A percentile compares a stretch with the other conserved stretches of the same genome.
These are phyloP conservation scores for Boletus barrowsii DNA, from an alignment of 768 basidiomycete genomes.

Conservation along the genomic window DNA sequence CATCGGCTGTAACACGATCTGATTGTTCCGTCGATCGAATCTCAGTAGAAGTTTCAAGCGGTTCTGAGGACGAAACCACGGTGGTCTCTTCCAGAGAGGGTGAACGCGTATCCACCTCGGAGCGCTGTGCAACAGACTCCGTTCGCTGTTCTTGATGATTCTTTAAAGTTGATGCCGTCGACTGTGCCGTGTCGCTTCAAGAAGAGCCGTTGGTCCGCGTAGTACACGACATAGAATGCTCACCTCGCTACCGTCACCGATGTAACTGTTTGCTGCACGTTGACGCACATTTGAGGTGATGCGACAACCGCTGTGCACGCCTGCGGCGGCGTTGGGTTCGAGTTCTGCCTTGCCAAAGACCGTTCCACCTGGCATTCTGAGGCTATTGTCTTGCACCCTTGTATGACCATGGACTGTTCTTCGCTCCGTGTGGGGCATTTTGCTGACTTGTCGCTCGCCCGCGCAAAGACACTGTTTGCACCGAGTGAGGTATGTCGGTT, in stretches of 20 bases:
- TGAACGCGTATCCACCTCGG: neutral
- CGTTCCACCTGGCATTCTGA: neutral
- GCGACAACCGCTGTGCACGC: neutral
- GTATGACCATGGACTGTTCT: neutral
- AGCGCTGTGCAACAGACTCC: neutral
- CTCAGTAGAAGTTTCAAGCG: neutral
- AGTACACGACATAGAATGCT: neutral
- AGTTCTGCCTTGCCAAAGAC: neutral
- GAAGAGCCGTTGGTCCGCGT: neutral
- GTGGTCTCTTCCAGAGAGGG: neutral
- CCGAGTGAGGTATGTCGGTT: neutral
- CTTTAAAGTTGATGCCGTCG: neutral
- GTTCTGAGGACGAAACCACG: neutral
- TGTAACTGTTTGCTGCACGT: neutral
- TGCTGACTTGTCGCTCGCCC: neutral
- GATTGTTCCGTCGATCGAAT: neutral
- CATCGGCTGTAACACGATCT: neutral
- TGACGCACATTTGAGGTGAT: constrained; percentile 1
- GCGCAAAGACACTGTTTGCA: neutral
- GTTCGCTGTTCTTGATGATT: neutral
- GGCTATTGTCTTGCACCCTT: neutral
- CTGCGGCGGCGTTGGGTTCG: neutral
- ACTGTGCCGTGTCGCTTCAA: neutral
- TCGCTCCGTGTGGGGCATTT: neutral
- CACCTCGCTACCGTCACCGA: neutral